These are phyloP conservation scores for Diaporthe citrichinensis DNA, from an alignment of 2,329 filamentous ascomycete genomes.

Conservation along the genomic window DNA sequence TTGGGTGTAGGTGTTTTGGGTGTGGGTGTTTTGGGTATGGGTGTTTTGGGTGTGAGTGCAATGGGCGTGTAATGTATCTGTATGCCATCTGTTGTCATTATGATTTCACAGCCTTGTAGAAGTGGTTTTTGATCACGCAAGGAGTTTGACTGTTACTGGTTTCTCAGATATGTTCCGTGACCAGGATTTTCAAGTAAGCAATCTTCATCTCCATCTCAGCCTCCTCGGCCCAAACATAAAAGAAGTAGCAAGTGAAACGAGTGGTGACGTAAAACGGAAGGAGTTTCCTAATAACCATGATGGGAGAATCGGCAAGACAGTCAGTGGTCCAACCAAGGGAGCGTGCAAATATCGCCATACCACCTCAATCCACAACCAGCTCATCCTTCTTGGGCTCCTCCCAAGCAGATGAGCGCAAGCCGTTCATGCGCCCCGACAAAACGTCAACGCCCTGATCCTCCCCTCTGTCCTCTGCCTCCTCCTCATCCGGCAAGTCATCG, in stretches of 20 bases:
- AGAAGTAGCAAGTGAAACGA: not conserved
- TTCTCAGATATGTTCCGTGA: not conserved
- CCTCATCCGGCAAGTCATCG: not conserved
- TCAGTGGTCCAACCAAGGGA: not conserved
- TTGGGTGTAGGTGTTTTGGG: too few species aligned
- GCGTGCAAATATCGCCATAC: too few species aligned
- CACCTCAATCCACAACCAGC: not conserved
- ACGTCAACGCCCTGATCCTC: not conserved
- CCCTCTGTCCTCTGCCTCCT: not conserved
- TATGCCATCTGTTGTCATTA: too few species aligned
- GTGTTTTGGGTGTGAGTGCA: too few species aligned
- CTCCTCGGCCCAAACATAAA: not conserved
- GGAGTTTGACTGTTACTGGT: too few species aligned
- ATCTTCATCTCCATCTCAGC: not conserved
- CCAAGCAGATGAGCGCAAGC: conserved; percentile 2
- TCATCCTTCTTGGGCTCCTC: not conserved
- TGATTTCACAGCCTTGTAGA: too few species aligned
- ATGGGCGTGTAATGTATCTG: too few species aligned
- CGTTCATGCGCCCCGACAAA: not conserved
- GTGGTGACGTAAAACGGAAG: not conserved
- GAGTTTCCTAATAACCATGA: not conserved
- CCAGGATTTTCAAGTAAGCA: not conserved
- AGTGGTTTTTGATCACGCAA: not conserved
- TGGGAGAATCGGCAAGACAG: not conserved
- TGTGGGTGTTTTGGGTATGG: too few species aligned